These are phyloP conservation scores for Wickerhamiella australiensis DNA, from an alignment of 805 yeast genomes.

Conservation along the genomic window DNA sequence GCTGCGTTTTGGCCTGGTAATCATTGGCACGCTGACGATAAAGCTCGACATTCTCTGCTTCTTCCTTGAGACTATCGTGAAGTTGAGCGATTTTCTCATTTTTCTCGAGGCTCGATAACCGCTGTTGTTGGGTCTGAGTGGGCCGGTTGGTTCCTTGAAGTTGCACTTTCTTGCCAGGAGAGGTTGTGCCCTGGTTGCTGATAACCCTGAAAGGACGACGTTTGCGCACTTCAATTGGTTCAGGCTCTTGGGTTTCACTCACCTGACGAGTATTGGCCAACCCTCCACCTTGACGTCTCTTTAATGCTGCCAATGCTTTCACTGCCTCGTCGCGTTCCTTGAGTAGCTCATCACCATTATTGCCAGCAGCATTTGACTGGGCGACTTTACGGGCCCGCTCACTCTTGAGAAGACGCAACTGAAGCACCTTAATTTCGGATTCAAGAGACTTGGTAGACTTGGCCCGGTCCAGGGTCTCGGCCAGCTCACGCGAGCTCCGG, in stretches of 20 bases:
- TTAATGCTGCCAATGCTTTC: background rate
- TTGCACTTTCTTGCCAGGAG: background rate
- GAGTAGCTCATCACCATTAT: conserved; percentile 14
- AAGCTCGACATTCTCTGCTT: conserved; percentile 42
- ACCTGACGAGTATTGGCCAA: background rate
- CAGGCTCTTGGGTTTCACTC: background rate
- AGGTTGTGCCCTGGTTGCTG: conserved; percentile 10
- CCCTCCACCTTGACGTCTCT: background rate
- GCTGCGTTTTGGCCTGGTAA: conserved; percentile 58
- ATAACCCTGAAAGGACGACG: conserved; percentile 5
- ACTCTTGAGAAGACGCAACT: conserved; percentile 25
- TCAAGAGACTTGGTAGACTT: conserved; percentile 16
- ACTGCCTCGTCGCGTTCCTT: conserved; percentile 11
- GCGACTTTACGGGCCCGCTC: conserved; percentile 23
- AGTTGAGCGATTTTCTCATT: conserved; percentile 28
- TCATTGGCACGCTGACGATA: conserved; percentile 66
- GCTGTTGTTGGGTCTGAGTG: background rate
- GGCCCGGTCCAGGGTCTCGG: background rate
- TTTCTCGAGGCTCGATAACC: background rate
- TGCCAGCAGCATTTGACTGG: background rate
- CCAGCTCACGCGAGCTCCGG: conserved; percentile 16
- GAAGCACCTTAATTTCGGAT: conserved; percentile 26
- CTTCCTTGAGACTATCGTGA: conserved; percentile 45
- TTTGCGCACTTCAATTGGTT: background rate
- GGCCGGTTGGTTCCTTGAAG: background rate